Base-by-base conservation (phyloP, 495 filamentous ascomycete species). In the Xylaria nigripes region DNA sequence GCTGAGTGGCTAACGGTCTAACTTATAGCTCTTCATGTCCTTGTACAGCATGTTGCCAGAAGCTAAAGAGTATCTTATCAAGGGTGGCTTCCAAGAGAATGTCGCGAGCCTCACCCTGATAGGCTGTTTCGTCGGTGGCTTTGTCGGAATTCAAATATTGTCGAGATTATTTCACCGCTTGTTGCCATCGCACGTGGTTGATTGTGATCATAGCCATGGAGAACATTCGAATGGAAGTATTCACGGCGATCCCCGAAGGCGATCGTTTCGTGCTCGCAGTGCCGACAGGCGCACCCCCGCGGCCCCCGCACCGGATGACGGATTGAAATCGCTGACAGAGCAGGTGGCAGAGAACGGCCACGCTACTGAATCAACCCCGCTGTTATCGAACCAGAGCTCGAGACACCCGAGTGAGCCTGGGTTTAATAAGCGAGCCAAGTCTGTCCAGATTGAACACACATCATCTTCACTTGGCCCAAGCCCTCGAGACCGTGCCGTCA, bases 21-120 rank as follows among this genome's bases (percentile, higher is more conserved):
- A 36, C 7, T 24, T 34, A 7, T 63, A 96, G 91, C 76, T 96
- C 16, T 98, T 96, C 64, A 95, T 90, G 50, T 86, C 94, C 1
- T 70, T 98, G 24, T 95, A 93, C 63, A 91, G 86, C 68, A 96
- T 98, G 86, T 81, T 98, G 16, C 93, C 93, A 13, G 86, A 85
- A 13, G 81, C 93, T 4, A 86, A 83, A 59, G 73, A 77, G 19
- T 95, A 92, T 66, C 78, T 98, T 9, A 70, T 74, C 18, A 76
- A 81, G 41, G 85, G 81, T 51, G 83, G 82, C 8, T 80, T 85
- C 67, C 77, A 82, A 4, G 73, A 86, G 0, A 76, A 82, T 49
- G 61, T 68, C 2, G 88, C 92, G 6, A 82, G 85, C 13, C 90
- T 85, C 64, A 70, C 78, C 1, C 73, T 93, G 48, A 89, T 92